Evolutionary conservation across 2,329 filamentous ascomycete genomes (phyloP).

Genomic region (Fusarium protoensiforme): DNA sequence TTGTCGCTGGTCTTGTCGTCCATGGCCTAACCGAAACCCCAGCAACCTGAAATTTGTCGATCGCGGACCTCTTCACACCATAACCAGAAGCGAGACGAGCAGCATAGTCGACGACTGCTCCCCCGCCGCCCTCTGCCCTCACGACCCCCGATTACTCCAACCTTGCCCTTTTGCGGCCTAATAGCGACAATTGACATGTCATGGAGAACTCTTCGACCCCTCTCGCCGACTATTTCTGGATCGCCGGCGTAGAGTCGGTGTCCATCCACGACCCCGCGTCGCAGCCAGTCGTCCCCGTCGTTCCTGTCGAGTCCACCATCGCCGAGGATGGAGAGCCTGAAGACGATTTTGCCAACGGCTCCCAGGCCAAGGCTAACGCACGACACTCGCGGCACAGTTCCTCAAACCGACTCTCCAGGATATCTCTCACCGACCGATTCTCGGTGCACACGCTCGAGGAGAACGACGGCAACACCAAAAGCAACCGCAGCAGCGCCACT

Average conservation of each 20-base stretch:
- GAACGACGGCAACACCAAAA: conserved; percentile 66
- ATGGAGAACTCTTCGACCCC: conserved; percentile 73
- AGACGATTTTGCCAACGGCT: conserved; percentile 48
- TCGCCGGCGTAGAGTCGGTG: conserved; percentile 76
- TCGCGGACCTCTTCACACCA: conserved; percentile 24
- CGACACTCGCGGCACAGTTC: conserved; percentile 73
- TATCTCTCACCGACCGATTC: conserved; percentile 60
- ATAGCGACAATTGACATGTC: conserved; percentile 54
- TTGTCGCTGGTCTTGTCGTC: conserved; percentile 20
- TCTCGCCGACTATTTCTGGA: conserved; percentile 81
- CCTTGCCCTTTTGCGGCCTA: conserved; percentile 38
- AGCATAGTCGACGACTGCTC: conserved; percentile 11
- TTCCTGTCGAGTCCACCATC: conserved; percentile 67
- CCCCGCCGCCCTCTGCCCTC: conserved; percentile 4
- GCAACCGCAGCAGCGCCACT: conserved; percentile 74
- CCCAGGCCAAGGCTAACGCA: conserved; percentile 40
- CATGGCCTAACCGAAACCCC: conserved; percentile 38
- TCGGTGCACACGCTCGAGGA: conserved; percentile 69
- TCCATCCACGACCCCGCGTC: conserved; percentile 68
- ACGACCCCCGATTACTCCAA: conserved; percentile 5
- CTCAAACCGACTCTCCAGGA: conserved; percentile 67
- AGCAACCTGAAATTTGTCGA: conserved; percentile 31
- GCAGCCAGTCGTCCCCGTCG: conserved; percentile 30
- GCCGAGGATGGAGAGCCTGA: conserved; percentile 71
- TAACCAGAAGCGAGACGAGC: conserved; percentile 20